These are phyloP conservation scores for Termitomyces sp. DNA, from an alignment of 768 basidiomycete species.

Conservation along the genomic window DNA sequence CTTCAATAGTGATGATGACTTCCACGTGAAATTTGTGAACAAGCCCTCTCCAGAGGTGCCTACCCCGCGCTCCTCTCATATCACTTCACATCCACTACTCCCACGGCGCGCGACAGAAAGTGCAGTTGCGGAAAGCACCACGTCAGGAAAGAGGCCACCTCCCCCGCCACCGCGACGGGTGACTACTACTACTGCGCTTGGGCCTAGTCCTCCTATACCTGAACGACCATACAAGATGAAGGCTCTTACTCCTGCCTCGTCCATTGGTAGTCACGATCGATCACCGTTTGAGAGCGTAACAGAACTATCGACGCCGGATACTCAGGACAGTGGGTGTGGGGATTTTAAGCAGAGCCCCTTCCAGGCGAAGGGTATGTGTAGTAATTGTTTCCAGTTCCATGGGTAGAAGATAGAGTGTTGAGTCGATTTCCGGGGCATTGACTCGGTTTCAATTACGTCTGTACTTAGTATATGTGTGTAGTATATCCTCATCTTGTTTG, in stretches of 20 bases:
- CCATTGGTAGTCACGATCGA: constrained; percentile 36
- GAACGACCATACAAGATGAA: constrained; percentile 30
- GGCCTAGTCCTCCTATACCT: constrained; percentile 45
- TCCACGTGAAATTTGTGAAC: constrained; percentile 4
- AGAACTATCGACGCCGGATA: constrained; percentile 33
- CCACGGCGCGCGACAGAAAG: constrained; percentile 19
- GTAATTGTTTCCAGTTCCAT: constrained; percentile 61
- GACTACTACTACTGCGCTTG: constrained; percentile 22
- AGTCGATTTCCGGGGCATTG: background rate
- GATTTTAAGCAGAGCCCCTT: constrained; percentile 66
- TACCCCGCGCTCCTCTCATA: background rate
- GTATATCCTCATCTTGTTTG: constrained; percentile 2
- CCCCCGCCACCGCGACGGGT: constrained; percentile 68
- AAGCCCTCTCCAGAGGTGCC: background rate
- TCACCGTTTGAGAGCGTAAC: constrained; percentile 67
- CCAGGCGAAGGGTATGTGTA: constrained; percentile 63
- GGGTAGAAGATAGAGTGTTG: constrained; percentile 8
- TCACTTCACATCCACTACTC: constrained; percentile 14
- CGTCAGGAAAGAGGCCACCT: constrained; percentile 41
- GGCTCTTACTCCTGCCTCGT: constrained; percentile 28
- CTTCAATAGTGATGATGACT: constrained; percentile 7
- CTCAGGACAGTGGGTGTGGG: constrained; percentile 32
- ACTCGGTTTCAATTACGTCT: constrained; percentile 6
- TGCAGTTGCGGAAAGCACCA: constrained; percentile 14
- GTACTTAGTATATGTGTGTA: constrained; percentile 9